Percentiles rank a stretch among this genome's conserved stretches.
phyloP scores from a whole-genome alignment of 2,329 filamentous ascomycete species.

The Nectriaceae sp. region DNA sequence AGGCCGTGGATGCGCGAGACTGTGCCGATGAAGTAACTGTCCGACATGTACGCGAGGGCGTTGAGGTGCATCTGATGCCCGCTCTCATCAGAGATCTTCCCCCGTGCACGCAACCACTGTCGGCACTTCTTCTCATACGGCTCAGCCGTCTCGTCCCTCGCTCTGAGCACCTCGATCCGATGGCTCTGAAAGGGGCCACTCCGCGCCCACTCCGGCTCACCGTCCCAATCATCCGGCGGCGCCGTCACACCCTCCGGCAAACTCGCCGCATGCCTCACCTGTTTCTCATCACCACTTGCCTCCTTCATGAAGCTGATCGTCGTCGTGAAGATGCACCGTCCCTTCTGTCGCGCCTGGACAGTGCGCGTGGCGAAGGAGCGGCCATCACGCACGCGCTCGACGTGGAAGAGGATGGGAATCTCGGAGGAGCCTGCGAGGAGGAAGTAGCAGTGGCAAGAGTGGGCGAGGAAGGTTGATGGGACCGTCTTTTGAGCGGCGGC shows the following conservation, averaged over 20 bases:
- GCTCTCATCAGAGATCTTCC: constrained; percentile 70
- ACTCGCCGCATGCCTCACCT: constrained; percentile 65
- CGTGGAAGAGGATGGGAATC: constrained; percentile 90
- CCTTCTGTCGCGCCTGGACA: constrained; percentile 90
- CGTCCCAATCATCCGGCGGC: constrained; percentile 42
- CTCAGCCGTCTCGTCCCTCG: constrained; percentile 43
- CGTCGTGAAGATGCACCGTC: constrained; percentile 90
- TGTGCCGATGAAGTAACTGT: constrained; percentile 92
- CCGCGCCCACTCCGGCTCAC: constrained; percentile 50
- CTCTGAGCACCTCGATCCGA: constrained; percentile 41
- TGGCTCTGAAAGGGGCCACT: constrained; percentile 52
- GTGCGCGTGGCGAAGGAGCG: constrained; percentile 88
- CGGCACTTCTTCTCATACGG: constrained; percentile 69
- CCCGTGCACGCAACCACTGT: constrained; percentile 75
- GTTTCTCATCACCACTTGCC: constrained; percentile 51
- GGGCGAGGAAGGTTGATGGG: constrained; percentile 75
- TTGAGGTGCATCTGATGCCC: constrained; percentile 80
- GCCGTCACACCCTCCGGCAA: constrained; percentile 51
- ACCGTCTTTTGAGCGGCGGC: constrained; percentile 88
- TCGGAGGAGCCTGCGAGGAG: constrained; percentile 84
- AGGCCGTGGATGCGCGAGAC: constrained; percentile 79
- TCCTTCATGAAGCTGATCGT: constrained; percentile 85
- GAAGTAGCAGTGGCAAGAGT: constrained; percentile 99
- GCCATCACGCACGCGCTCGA: constrained; percentile 90
- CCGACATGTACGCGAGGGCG: constrained; percentile 90